Conservation (phyloP, 2,329 filamentous ascomycete genomes). For the Trichoderma citrinoviride region DNA sequence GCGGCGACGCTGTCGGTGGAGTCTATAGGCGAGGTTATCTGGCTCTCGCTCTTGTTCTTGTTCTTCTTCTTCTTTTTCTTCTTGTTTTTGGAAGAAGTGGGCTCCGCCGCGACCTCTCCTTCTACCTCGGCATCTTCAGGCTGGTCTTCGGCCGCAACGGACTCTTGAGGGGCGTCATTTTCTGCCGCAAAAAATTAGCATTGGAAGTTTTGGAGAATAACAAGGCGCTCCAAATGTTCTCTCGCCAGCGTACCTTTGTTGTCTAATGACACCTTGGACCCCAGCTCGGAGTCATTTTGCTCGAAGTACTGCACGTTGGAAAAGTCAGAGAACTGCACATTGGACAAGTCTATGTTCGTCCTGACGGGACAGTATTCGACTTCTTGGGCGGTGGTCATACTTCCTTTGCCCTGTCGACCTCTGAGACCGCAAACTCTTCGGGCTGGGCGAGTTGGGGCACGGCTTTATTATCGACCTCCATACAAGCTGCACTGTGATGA, state of each 20-base stretch:
- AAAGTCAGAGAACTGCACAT: constrained; percentile 44
- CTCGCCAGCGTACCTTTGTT: constrained; percentile 10
- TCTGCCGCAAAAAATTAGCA: constrained; percentile 1
- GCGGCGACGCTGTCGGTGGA: constrained; percentile 15
- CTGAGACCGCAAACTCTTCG: constrained; percentile 26
- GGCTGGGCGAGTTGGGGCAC: constrained; percentile 31
- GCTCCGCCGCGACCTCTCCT: constrained; percentile 10
- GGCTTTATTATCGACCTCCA: constrained; percentile 36
- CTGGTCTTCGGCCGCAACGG: constrained; percentile 17
- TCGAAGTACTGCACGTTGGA: constrained; percentile 43
- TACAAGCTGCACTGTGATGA: constrained; percentile 34
- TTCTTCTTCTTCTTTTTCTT: constrained; percentile 28
- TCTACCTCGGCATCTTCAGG: constrained; percentile 18
- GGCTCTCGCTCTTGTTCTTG: constrained; percentile 26
- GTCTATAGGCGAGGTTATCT: constrained; percentile 11
- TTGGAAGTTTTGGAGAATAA: background rate
- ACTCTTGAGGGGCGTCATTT: constrained; percentile 6
- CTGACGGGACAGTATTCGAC: constrained; percentile 42
- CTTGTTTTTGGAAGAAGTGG: constrained; percentile 21
- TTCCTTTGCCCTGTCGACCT: constrained; percentile 34
- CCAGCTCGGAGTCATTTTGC: constrained; percentile 32
- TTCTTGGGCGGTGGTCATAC: constrained; percentile 42
- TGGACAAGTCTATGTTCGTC: constrained; percentile 39
- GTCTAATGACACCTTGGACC: constrained; percentile 19
- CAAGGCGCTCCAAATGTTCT: background rate